These are phyloP conservation scores for Colletotrichum tanaceti DNA, from an alignment of 2,329 filamentous ascomycete species.

Conservation along the genomic window DNA sequence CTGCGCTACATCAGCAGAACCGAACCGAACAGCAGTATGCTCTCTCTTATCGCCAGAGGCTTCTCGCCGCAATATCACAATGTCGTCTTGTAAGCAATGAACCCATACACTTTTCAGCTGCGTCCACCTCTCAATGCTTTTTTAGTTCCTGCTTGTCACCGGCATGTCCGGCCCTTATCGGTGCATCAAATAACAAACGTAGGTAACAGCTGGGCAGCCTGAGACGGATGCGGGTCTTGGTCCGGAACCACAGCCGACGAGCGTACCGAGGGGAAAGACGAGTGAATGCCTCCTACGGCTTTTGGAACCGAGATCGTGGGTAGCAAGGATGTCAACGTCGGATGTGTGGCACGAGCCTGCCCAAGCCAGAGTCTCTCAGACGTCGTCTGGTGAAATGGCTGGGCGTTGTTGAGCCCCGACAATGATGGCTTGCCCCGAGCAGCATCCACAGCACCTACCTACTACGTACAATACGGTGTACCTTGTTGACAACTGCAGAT, in stretches of 20 bases:
- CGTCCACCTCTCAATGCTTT: constrained; percentile 2
- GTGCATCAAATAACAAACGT: constrained; percentile 20
- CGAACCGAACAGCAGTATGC: not conserved
- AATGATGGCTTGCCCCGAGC: not conserved
- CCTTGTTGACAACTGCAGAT: not conserved
- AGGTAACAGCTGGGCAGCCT: constrained; percentile 11
- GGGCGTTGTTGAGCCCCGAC: constrained; percentile 4
- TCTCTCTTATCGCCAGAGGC: constrained; percentile 3
- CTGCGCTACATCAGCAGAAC: constrained; percentile 12
- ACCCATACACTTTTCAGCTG: constrained; percentile 3
- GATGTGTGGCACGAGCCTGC: constrained; percentile 25
- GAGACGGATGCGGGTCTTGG: constrained; percentile 20
- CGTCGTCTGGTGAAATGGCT: constrained; percentile 7
- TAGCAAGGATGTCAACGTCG: constrained; percentile 10
- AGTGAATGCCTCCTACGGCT: not conserved
- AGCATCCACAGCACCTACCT: no score
- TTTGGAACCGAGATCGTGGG: not conserved
- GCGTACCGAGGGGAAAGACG: not conserved
- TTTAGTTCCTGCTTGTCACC: constrained; percentile 27
- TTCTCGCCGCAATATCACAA: constrained; percentile 18
- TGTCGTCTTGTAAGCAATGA: not conserved
- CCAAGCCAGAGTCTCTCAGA: not conserved
- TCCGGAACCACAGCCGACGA: not conserved
- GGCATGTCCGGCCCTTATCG: constrained; percentile 24
- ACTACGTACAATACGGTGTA: no score